Evolutionary conservation across 768 basidiomycete species (phyloP).

Genomic region (Boletus tylopilopsis): DNA sequence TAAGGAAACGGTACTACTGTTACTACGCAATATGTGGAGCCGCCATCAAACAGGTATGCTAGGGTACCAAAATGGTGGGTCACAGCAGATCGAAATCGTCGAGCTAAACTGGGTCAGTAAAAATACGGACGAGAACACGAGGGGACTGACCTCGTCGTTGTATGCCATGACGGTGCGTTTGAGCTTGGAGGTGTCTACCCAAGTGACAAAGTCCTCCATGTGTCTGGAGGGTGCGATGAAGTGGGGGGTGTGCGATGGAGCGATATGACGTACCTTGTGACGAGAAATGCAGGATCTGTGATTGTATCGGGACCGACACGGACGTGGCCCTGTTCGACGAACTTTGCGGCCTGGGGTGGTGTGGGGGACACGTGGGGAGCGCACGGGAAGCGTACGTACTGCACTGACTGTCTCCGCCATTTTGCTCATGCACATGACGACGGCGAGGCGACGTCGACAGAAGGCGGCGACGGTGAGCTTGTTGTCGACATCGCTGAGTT

Average conservation of each 20-base stretch:
- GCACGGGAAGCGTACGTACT: slow-evolving; percentile 45
- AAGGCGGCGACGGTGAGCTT: slow-evolving; percentile 95
- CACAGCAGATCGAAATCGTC: slow-evolving; percentile 92
- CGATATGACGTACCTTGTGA: slow-evolving; percentile 60
- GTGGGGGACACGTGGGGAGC: slow-evolving; percentile 4
- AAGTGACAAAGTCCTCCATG: slow-evolving; percentile 99
- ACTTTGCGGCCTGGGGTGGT: slow-evolving; percentile 78
- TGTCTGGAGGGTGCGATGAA: slow-evolving; percentile 47
- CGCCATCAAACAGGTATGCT: neutral
- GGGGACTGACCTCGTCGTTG: slow-evolving; percentile 82
- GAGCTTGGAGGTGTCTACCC: slow-evolving; percentile 97
- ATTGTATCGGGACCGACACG: slow-evolving; percentile 95
- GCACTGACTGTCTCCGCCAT: slow-evolving; percentile 96
- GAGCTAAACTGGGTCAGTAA: slow-evolving; percentile 48
- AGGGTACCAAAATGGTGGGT: slow-evolving; percentile 8
- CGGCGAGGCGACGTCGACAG: slow-evolving; percentile 87
- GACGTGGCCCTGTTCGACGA: slow-evolving; percentile 98
- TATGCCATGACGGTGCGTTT: slow-evolving; percentile 94
- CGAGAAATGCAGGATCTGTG: slow-evolving; percentile 93
- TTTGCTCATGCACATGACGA: slow-evolving; percentile 86
- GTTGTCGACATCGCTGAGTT: slow-evolving; percentile 90
- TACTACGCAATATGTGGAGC: neutral
- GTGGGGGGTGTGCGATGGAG: neutral
- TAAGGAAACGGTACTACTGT: neutral
- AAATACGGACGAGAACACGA: neutral